phyloP scores from a whole-genome alignment of 192 early-diverging fungal species.

The Lunasporangiospora selenospora region DNA sequence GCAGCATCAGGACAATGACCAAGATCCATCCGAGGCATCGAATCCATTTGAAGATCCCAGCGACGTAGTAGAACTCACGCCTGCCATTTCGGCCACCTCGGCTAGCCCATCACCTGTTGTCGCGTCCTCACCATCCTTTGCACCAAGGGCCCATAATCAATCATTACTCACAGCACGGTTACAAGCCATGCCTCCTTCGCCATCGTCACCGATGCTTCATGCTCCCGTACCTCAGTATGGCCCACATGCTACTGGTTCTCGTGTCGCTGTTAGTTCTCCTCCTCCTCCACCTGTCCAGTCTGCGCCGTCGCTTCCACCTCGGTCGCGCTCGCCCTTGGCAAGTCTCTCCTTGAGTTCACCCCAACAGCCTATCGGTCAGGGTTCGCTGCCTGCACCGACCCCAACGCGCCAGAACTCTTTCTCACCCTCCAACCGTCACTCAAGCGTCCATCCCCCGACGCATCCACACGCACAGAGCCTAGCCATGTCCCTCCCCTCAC shows the following conservation, averaged over 20 bases:
- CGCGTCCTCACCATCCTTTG: constrained; percentile 10
- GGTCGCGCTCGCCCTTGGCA: constrained; percentile 40
- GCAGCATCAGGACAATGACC: constrained; percentile 5
- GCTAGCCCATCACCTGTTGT: not conserved
- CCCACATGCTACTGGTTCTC: constrained; percentile 8
- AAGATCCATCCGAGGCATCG: not conserved
- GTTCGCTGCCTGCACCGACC: constrained; percentile 11
- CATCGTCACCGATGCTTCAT: constrained; percentile 26
- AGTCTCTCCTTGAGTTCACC: constrained; percentile 10
- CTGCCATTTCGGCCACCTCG: not conserved
- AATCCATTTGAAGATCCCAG: constrained; percentile 35
- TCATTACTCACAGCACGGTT: constrained; percentile 37
- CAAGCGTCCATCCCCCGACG: constrained; percentile 17
- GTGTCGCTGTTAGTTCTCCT: constrained; percentile 19
- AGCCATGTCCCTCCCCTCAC: constrained; percentile 23
- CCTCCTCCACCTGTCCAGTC: constrained; percentile 18
- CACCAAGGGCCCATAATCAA: constrained; percentile 24
- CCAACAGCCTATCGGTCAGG: constrained; percentile 5
- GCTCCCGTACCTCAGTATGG: constrained; percentile 30
- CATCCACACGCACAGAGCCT: constrained; percentile 24
- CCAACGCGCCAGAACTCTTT: constrained; percentile 15
- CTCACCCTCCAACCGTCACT: constrained; percentile 15
- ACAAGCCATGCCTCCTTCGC: not conserved
- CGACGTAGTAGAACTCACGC: too few species aligned
- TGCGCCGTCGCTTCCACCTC: constrained; percentile 22